These are phyloP conservation scores for Euphorbia pulcherrima DNA, from an alignment of 345 rosid genomes.

Conservation along the genomic window DNA sequence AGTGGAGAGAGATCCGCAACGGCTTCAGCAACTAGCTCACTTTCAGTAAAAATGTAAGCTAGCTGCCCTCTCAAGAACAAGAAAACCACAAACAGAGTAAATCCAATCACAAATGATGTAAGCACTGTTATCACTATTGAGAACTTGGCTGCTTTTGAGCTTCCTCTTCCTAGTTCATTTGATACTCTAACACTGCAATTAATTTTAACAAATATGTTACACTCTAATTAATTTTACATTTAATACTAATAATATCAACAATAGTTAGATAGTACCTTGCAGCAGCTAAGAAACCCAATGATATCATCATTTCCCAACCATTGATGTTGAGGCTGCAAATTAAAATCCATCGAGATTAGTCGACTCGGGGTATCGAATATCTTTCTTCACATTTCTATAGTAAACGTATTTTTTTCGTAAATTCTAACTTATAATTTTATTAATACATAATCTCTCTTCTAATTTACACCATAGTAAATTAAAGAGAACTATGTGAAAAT, in stretches of 20 bases:
- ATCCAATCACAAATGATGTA: slow-evolving; percentile 54
- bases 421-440: too few species aligned
- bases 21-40: slow-evolving; percentile 47
- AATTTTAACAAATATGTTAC: too few species aligned
- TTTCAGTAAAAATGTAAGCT: slow-evolving; percentile 60
- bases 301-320: slow-evolving; percentile 80
- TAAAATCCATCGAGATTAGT: too few species aligned
- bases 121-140: slow-evolving; percentile 36
- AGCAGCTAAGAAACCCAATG: slow-evolving; percentile 73
- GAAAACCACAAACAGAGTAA: slow-evolving; percentile 40
- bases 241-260: too few species aligned
- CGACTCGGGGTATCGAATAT: too few species aligned
- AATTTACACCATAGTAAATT: too few species aligned
- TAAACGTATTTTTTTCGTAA: too few species aligned
- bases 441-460: too few species aligned
- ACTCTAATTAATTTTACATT: too few species aligned
- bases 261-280: slow-evolving; percentile 43
- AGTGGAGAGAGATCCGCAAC: slow-evolving; percentile 70
- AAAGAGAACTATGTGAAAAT: too few species aligned
- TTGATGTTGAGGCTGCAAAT: slow-evolving; percentile 57
- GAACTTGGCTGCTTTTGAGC: slow-evolving; percentile 53
- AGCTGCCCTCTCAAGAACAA: slow-evolving; percentile 47
- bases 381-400: too few species aligned
- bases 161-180: slow-evolving; percentile 75
- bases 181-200: slow-evolving; percentile 67